phyloP scores from a whole-genome alignment of 495 filamentous ascomycete genomes.

The Trichoderma asperelloides region DNA sequence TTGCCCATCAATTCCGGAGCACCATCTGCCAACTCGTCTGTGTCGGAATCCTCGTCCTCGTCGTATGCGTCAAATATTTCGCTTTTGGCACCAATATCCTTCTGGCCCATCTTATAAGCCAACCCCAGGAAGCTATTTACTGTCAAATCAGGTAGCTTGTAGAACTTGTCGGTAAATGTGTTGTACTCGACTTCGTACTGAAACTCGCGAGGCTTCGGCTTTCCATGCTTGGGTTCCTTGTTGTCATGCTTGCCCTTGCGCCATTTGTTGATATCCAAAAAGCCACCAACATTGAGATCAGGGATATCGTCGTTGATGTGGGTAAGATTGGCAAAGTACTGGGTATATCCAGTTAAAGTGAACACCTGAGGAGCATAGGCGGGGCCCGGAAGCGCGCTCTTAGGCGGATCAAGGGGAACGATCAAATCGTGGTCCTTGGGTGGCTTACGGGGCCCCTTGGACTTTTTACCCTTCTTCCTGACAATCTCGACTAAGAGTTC shows the following conservation, averaged over 20 bases:
- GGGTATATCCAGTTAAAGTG: constrained; percentile 66
- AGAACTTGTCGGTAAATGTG: constrained; percentile 65
- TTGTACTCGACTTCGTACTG: constrained; percentile 79
- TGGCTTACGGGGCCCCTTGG: constrained; percentile 31
- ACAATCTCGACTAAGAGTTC: constrained; percentile 1
- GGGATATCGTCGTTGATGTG: constrained; percentile 62
- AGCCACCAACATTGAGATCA: constrained; percentile 11
- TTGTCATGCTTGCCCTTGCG: constrained; percentile 47
- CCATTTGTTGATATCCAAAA: constrained; percentile 23
- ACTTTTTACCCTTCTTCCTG: constrained; percentile 30
- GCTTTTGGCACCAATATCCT: constrained; percentile 20
- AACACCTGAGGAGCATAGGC: constrained; percentile 84
- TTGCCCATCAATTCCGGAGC: constrained; percentile 15
- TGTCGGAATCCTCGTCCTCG: constrained; percentile 11
- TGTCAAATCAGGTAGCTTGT: constrained; percentile 73
- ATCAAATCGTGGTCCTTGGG: constrained; percentile 52
- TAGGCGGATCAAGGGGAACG: constrained; percentile 64
- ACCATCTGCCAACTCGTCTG: constrained; percentile 16
- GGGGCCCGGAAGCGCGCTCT: constrained; percentile 69
- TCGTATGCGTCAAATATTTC: constrained; percentile 16
- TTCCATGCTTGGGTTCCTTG: constrained; percentile 38
- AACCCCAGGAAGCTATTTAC: constrained; percentile 72
- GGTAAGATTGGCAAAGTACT: constrained; percentile 92
- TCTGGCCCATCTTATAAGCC: constrained; percentile 64
- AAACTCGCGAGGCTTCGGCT: constrained; percentile 54